These are phyloP conservation scores for Lactifluus subvellereus DNA, from an alignment of 768 basidiomycete species.

Conservation along the genomic window DNA sequence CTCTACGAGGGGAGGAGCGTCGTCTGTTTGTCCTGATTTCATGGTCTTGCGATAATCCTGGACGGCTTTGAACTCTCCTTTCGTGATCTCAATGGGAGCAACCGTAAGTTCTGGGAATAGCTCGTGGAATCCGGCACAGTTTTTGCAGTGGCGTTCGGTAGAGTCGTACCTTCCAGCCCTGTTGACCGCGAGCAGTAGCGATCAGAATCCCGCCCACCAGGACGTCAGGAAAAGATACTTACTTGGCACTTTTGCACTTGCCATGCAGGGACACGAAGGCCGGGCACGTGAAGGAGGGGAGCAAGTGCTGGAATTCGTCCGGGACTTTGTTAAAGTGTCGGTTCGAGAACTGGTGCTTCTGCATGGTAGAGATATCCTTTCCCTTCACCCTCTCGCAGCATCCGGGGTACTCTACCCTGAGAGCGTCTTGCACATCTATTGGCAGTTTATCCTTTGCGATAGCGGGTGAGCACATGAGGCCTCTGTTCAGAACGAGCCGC, in stretches of 20 bases:
- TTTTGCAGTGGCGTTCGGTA: neutral
- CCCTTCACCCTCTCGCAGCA: neutral
- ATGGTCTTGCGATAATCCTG: neutral
- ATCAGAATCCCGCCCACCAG: neutral
- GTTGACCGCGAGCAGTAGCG: neutral
- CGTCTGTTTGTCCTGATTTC: neutral
- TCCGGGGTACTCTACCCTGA: neutral
- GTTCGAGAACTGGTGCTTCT: slow-evolving; percentile 5
- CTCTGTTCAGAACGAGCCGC: too few species aligned
- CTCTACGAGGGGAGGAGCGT: neutral
- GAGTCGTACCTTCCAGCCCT: slow-evolving; percentile 16
- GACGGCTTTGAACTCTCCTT: neutral
- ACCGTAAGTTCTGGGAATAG: neutral
- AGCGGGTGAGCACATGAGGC: neutral
- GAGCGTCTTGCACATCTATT: neutral
- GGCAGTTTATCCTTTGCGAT: neutral
- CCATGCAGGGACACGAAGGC: neutral
- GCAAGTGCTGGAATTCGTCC: accelerated
- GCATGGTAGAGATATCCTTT: neutral
- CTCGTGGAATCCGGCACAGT: neutral
- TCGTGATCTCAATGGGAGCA: neutral
- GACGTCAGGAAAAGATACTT: neutral
- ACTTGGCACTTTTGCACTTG: slow-evolving; percentile 3
- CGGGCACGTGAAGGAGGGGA: neutral
- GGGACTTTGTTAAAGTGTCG: neutral